These are phyloP conservation scores for Amaranthus palmeri DNA, from an alignment of 148 eudicot genomes.

Conservation along the genomic window DNA sequence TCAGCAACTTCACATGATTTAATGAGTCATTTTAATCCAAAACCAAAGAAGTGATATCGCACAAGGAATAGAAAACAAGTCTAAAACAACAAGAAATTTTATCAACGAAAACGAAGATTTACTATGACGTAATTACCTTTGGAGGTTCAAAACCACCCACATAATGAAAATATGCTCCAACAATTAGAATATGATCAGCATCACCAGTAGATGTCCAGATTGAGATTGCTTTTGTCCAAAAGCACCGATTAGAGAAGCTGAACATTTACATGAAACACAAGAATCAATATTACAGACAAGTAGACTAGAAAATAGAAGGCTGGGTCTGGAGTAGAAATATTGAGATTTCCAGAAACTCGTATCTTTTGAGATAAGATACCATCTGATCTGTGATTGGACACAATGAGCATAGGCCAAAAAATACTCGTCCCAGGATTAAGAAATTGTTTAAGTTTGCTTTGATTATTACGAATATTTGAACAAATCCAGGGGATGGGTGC, in stretches of 20 bases:
- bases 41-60: neutral
- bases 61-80: neutral
- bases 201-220: conserved; percentile 97
- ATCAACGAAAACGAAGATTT: neutral
- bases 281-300: neutral
- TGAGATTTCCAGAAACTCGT: neutral
- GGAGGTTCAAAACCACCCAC: conserved; percentile 98
- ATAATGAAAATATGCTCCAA: conserved; percentile 94
- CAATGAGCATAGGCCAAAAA: neutral
- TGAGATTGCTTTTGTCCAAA: conserved; percentile 93
- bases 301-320: neutral
- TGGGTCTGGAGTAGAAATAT: neutral
- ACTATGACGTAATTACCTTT: conserved; percentile 45
- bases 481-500: neutral
- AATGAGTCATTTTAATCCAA: too few relatives aligned
- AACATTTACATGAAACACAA: neutral
- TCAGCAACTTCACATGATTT: too few relatives aligned
- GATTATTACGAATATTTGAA: too few relatives aligned
- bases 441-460: too few relatives aligned
- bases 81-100: neutral
- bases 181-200: conserved; percentile 84
- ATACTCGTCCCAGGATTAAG: too few relatives aligned
- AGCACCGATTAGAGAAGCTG: conserved; percentile 98
- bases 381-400: neutral
- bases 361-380: neutral